Percentiles rank a stretch among this genome's conserved stretches.
Evolutionary conservation across 176 grass and related monocot species (phyloP).

Genomic region (Hordeum vulgare): DNA sequence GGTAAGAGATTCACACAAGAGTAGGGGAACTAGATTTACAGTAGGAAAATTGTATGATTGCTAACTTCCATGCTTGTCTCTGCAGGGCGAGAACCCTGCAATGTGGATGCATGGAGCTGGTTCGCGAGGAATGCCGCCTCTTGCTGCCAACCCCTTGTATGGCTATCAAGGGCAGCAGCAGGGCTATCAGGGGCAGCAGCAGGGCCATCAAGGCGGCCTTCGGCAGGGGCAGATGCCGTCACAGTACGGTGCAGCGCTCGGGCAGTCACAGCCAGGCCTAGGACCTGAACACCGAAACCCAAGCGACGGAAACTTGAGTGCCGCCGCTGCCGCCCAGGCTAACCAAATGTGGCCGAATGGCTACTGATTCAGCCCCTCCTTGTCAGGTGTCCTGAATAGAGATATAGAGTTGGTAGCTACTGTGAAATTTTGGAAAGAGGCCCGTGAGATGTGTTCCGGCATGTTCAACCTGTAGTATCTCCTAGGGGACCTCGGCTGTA

Average conservation of each 20-base stretch:
- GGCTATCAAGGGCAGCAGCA: conserved; percentile 58
- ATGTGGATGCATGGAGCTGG: conserved; percentile 74
- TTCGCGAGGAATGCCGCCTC: conserved; percentile 56
- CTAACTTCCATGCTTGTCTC: neutral
- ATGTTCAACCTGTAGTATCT: conserved; percentile 21
- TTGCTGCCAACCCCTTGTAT: conserved; percentile 55
- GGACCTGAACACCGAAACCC: conserved; percentile 52
- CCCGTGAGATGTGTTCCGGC: conserved; percentile 16
- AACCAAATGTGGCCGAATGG: conserved; percentile 64
- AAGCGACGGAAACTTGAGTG: conserved; percentile 41
- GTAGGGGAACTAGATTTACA: neutral
- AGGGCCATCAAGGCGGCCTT: conserved; percentile 42
- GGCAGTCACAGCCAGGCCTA: conserved; percentile 46
- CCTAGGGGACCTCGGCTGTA: conserved; percentile 40
- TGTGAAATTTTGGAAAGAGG: conserved; percentile 35
- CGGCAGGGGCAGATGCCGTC: conserved; percentile 47
- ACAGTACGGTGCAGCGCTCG: conserved; percentile 32
- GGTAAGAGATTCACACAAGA: conserved; percentile 21
- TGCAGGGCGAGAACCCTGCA: conserved; percentile 55
- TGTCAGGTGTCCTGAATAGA: neutral
- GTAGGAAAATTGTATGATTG: neutral
- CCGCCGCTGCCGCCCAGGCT: conserved; percentile 35
- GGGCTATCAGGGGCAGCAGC: conserved; percentile 38
- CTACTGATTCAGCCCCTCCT: conserved; percentile 30
- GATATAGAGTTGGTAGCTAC: conserved; percentile 29